phyloP scores from a whole-genome alignment of 176 grass and related monocot species.

The Lolium perenne region DNA sequence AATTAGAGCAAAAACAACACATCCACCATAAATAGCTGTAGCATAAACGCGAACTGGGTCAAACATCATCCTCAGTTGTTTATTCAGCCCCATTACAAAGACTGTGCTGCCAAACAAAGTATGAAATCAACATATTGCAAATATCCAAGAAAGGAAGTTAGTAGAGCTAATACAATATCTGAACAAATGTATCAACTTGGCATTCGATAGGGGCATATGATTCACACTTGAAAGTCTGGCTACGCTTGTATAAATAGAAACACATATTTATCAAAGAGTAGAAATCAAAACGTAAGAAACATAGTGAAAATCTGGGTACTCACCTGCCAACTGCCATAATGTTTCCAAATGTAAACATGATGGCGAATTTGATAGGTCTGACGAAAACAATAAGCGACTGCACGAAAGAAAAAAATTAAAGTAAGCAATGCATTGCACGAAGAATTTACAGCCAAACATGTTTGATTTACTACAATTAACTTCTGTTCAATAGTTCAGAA shows the following conservation, averaged over 20 bases:
- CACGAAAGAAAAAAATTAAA: slow-evolving; percentile 45
- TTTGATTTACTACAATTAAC: slow-evolving; percentile 4
- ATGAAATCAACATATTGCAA: slow-evolving; percentile 49
- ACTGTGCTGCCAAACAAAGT: slow-evolving; percentile 79
- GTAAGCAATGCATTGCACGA: background rate
- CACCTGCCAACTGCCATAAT: slow-evolving; percentile 91
- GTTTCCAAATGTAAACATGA: slow-evolving; percentile 93
- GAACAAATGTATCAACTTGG: background rate
- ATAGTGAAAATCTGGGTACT: slow-evolving; percentile 28
- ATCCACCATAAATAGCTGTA: slow-evolving; percentile 77
- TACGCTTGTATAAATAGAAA: background rate
- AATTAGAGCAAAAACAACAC: slow-evolving; percentile 78
- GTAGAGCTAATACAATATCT: background rate
- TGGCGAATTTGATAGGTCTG: slow-evolving; percentile 83
- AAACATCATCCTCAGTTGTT: slow-evolving; percentile 92
- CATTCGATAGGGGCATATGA: background rate
- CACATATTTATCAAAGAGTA: background rate
- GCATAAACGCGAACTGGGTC: slow-evolving; percentile 76
- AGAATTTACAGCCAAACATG: background rate
- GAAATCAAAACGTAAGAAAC: background rate
- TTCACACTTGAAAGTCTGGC: background rate
- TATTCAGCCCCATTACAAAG: slow-evolving; percentile 74
- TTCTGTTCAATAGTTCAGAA: background rate
- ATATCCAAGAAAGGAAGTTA: slow-evolving; percentile 12
- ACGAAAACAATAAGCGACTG: slow-evolving; percentile 79